phyloP scores from a whole-genome alignment of 108 stramenopile species.

The Chaetoceros muelleri region DNA sequence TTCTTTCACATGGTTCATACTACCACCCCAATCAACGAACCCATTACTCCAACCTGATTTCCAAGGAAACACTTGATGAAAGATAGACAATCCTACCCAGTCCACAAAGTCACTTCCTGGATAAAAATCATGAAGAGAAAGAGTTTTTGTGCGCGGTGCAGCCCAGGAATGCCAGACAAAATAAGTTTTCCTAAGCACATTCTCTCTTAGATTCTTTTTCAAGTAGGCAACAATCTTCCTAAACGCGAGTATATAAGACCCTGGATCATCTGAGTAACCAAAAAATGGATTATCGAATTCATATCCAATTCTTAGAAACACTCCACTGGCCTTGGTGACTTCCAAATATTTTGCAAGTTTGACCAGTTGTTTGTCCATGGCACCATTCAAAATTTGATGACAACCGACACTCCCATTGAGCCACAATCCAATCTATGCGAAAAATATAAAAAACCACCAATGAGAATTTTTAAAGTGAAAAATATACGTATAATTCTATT shows the following conservation, averaged over 20 bases:
- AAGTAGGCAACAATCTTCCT: slow-evolving; percentile 39
- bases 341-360: slow-evolving; percentile 32
- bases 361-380: slow-evolving; percentile 39
- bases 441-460: background rate
- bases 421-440: slow-evolving; percentile 75
- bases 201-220: slow-evolving; percentile 15
- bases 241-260: slow-evolving; percentile 44
- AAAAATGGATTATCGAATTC: slow-evolving; percentile 79
- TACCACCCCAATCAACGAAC: slow-evolving; percentile 18
- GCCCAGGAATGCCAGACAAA: slow-evolving; percentile 88
- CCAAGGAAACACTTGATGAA: slow-evolving; percentile 74
- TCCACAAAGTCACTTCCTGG: slow-evolving; percentile 68
- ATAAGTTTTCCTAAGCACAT: slow-evolving; percentile 21
- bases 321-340: slow-evolving; percentile 21
- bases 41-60: slow-evolving; percentile 8
- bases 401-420: slow-evolving; percentile 68
- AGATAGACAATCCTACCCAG: slow-evolving; percentile 77
- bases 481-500: background rate
- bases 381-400: slow-evolving; percentile 41
- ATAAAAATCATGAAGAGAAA: slow-evolving; percentile 43
- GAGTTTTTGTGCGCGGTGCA: slow-evolving; percentile 31
- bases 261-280: slow-evolving; percentile 50
- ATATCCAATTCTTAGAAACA: slow-evolving; percentile 71
- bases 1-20: slow-evolving; percentile 36
- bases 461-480: background rate